Evolutionary conservation across 805 yeast genomes (phyloP), one percentile per base, ranked within the genome.

Genomic region (Metahyphopichia silvanorum): DNA sequence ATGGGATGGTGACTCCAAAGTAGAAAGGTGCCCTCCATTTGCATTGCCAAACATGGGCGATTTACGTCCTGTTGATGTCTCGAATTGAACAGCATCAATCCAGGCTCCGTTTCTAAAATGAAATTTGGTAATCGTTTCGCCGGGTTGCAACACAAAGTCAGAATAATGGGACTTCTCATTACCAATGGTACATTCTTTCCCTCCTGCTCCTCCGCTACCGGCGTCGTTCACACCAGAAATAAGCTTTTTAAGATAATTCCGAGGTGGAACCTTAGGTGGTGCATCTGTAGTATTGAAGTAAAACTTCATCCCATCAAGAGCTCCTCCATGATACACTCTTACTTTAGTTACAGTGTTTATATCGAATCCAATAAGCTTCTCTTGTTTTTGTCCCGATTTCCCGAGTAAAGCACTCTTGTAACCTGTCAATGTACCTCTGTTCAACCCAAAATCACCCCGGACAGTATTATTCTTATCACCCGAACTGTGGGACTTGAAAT

Each of bases 51-150:
- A 74, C 69, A 76, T 58, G 2, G 68, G 69, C 24, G 82, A 74
- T 1, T 63, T 46, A 39, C 79, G 65, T 2, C 82, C 83, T 3
- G 51, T 51, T 35, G 61, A 64, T 2, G 95, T 84, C 13, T 78
- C 66, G 21, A 93, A 62, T 51, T 85, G 93, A 15, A 86, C 63
- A 1, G 82, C 96, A 64, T 93, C 98, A 4, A 93, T 66, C 97
- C 98, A 93, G 2, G 70, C 78, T 8, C 98, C 98, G 25, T 77
- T 67, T 42, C 95, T 69, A 28, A 87, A 60, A 26, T 71, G 67
- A 34, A 89, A 62, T 16, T 81, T 82, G 3, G 66, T 53, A 6
- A 91, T 62, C 7, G 43, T 37, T 51, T 91, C 96, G 29, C 78
- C 85, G 0, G 53, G 54, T 3, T 63, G 61, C n/a, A 88, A 46